A percentile compares a stretch with the other conserved stretches of the same genome.
phyloP scores from a whole-genome alignment of 2,329 filamentous ascomycete genomes.

The Xylaria sp. region DNA sequence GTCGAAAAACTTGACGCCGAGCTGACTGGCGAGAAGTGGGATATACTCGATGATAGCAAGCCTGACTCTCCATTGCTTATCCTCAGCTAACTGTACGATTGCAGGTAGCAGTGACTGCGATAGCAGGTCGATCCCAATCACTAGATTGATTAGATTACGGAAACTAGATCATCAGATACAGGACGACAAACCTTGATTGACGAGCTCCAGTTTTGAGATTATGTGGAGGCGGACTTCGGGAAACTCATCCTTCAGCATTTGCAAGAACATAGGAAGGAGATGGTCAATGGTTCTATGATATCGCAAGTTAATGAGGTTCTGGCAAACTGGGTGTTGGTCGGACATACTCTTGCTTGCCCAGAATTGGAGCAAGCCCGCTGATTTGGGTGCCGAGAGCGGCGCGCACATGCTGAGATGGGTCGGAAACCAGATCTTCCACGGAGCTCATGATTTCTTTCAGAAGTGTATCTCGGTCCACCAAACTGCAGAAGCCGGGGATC shows the following conservation, averaged over 20 bases:
- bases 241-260: constrained; percentile 99
- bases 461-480: constrained; percentile 87
- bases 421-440: constrained; percentile 94
- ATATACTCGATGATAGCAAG: constrained; percentile 99
- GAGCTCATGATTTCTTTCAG: constrained; percentile 97
- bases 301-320: constrained; percentile 37
- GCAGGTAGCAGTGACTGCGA: constrained; percentile 96
- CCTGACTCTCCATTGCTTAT: constrained; percentile 99
- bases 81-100: constrained; percentile 96
- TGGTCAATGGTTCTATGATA: constrained; percentile 87
- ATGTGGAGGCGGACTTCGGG: constrained; percentile 98
- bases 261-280: constrained; percentile 96
- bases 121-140: constrained; percentile 96
- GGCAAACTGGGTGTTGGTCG: constrained; percentile 10
- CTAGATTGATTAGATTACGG: constrained; percentile 56
- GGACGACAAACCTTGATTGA: constrained; percentile 81
- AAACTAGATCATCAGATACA: background rate
- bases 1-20: constrained; percentile 97
- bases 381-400: constrained; percentile 96
- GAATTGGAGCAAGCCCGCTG: constrained; percentile 92
- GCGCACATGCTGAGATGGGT: constrained; percentile 95
- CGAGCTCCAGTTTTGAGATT: constrained; percentile 98
- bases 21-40: constrained; percentile 90
- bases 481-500: constrained; percentile 93
- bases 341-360: constrained; percentile 94